These are phyloP conservation scores for Pachysolen tannophilus DNA, from an alignment of 805 yeast species.

Conservation along the genomic window DNA sequence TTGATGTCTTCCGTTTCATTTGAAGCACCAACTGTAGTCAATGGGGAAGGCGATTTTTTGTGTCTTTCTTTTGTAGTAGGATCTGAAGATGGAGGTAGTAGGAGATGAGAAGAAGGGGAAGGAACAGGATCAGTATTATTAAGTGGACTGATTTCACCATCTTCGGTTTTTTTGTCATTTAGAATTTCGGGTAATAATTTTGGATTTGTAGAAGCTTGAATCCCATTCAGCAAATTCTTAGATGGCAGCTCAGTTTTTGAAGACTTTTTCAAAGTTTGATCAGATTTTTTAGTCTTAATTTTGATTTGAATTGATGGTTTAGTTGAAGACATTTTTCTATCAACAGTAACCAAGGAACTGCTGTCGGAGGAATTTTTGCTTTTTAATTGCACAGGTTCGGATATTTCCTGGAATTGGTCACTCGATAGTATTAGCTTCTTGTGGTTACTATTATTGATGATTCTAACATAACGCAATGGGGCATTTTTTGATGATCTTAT, in stretches of 20 bases:
- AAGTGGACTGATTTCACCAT: background rate
- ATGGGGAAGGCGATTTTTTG: no score
- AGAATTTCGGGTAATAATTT: background rate
- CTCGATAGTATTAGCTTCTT: constrained; percentile 17
- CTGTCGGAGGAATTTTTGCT: no score
- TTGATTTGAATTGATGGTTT: background rate
- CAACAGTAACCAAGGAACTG: background rate
- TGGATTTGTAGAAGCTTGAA: background rate
- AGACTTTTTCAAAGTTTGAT: no score
- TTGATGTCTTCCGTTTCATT: background rate
- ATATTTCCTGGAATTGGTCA: constrained; percentile 16
- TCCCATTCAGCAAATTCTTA: no score
- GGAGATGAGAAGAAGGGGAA: no score
- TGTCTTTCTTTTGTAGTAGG: background rate
- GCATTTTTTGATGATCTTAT: constrained; percentile 12
- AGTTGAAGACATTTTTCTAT: background rate
- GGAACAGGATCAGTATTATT: no score
- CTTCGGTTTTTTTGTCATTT: background rate
- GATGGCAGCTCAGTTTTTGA: no score
- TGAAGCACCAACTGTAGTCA: background rate
- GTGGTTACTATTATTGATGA: constrained; percentile 17
- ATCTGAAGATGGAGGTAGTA: background rate
- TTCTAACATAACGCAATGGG: constrained; percentile 29
- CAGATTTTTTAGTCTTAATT: background rate
- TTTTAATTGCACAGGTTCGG: background rate